Evolutionary conservation across 2,329 filamentous ascomycete species (phyloP).

Genomic region (Scedosporium aurantiacum): DNA sequence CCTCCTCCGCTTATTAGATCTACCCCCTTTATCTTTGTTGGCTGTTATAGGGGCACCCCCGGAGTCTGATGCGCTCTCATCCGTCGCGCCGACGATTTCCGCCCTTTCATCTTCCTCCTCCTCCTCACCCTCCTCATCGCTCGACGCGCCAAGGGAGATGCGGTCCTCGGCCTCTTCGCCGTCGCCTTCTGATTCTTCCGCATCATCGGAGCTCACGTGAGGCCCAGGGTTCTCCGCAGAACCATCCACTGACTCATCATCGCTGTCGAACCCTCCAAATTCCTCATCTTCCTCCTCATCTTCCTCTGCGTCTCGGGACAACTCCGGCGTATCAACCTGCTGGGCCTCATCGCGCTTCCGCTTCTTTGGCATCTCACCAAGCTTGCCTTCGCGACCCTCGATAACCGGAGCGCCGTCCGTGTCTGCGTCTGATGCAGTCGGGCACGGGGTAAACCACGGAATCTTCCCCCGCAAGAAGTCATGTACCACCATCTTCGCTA

Average conservation of each 20-base stretch:
- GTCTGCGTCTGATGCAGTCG: slow-evolving; percentile 43
- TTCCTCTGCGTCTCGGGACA: slow-evolving; percentile 19
- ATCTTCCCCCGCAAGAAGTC: slow-evolving; percentile 94
- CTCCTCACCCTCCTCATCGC: slow-evolving; percentile 19
- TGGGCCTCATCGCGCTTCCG: slow-evolving; percentile 51
- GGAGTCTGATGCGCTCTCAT: not conserved
- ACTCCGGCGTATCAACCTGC: slow-evolving; percentile 21
- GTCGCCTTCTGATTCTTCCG: slow-evolving; percentile 25
- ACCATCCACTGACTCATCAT: slow-evolving; percentile 24
- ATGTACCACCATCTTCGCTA: slow-evolving; percentile 93
- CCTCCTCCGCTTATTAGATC: slow-evolving; percentile 3
- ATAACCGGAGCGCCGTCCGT: slow-evolving; percentile 38
- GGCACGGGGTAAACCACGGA: slow-evolving; percentile 78
- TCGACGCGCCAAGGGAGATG: slow-evolving; percentile 28
- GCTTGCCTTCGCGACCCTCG: slow-evolving; percentile 63
- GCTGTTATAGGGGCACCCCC: not conserved
- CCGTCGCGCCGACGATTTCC: slow-evolving; percentile 1
- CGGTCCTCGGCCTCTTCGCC: slow-evolving; percentile 32
- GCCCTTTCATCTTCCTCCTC: slow-evolving; percentile 20
- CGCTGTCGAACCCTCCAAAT: slow-evolving; percentile 39
- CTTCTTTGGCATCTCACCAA: slow-evolving; percentile 82
- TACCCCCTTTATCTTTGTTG: not conserved
- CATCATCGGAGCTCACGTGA: slow-evolving; percentile 4
- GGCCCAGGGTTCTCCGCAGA: slow-evolving; percentile 18
- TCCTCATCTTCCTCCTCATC: slow-evolving; percentile 22